Evolutionary conservation across 2,329 filamentous ascomycete genomes (phyloP).

Genomic region (Fusarium albosuccineum): DNA sequence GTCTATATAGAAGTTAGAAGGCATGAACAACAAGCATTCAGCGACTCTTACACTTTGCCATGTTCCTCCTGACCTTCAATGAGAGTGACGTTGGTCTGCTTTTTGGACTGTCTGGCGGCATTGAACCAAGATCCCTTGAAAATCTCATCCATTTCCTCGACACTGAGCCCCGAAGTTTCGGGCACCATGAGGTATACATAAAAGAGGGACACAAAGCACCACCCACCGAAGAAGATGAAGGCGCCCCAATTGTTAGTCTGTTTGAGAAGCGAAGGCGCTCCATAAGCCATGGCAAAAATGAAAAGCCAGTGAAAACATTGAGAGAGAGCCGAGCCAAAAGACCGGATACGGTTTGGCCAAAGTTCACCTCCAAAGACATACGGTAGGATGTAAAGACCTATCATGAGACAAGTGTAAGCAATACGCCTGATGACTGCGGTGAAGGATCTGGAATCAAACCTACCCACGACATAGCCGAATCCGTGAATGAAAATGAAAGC

Average conservation of each 20-base stretch:
- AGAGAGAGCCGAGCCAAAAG: conserved; percentile 53
- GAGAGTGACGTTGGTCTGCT: too few relatives aligned
- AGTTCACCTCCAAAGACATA: conserved; percentile 61
- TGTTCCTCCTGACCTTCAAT: too few relatives aligned
- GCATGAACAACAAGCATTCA: too few relatives aligned
- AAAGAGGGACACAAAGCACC: conserved; percentile 52
- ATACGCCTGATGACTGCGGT: background rate
- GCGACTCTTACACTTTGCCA: too few relatives aligned
- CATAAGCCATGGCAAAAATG: conserved; percentile 53
- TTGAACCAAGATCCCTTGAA: conserved; percentile 50
- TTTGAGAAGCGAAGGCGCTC: conserved; percentile 50
- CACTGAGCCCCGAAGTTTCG: conserved; percentile 52
- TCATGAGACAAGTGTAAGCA: background rate
- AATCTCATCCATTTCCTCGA: conserved; percentile 55
- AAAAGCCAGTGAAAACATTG: conserved; percentile 52
- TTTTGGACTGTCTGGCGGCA: background rate
- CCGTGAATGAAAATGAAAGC: conserved; percentile 60
- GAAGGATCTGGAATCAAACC: conserved; percentile 5
- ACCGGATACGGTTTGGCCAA: conserved; percentile 60
- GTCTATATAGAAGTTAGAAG: too few relatives aligned
- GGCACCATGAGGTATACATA: conserved; percentile 57
- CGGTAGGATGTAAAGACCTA: conserved; percentile 53
- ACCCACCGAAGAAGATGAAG: conserved; percentile 54
- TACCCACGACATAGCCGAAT: conserved; percentile 57
- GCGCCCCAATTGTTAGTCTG: conserved; percentile 56